Conservation (phyloP, 2,329 filamentous ascomycete species). For the Claviceps monticola region DNA sequence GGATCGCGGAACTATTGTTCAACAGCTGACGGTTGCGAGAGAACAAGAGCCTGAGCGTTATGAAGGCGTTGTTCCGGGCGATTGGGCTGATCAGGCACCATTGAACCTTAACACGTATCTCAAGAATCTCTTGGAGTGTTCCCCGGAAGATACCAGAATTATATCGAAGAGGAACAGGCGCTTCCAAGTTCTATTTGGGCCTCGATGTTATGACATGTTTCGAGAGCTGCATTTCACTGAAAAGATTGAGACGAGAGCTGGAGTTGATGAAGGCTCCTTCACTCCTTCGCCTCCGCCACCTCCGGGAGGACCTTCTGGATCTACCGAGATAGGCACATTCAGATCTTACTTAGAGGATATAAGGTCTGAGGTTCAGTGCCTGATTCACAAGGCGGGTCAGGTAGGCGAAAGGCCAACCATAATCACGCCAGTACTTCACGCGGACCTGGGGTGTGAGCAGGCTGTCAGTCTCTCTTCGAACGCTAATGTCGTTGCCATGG, state of each 20-base stretch:
- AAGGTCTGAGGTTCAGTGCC: constrained; percentile 32
- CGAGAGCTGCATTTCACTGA: constrained; percentile 35
- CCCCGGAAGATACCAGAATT: constrained; percentile 23
- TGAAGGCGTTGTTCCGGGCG: constrained; percentile 25
- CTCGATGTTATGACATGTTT: constrained; percentile 35
- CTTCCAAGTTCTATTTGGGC: constrained; percentile 39
- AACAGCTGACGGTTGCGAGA: constrained; percentile 25
- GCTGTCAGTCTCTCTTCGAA: constrained; percentile 14
- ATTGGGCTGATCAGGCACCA: constrained; percentile 27
- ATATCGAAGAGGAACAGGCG: constrained; percentile 45
- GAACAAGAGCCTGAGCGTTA: constrained; percentile 35
- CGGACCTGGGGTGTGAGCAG: constrained; percentile 18
- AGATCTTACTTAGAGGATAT: constrained; percentile 37
- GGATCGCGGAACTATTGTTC: constrained; percentile 30
- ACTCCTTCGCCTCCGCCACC: constrained; percentile 21
- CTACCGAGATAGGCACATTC: constrained; percentile 25
- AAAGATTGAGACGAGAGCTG: constrained; percentile 21
- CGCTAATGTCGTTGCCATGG: constrained; percentile 8
- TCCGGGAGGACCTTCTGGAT: constrained; percentile 17
- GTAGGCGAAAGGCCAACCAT: constrained; percentile 16
- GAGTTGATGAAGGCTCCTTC: constrained; percentile 25
- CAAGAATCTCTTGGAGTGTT: constrained; percentile 30
- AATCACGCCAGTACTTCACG: constrained; percentile 18
- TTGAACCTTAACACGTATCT: constrained; percentile 37
- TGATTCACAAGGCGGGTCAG: constrained; percentile 23